Base-by-base conservation (phyloP, 1,284 basidiomycete genomes). In the Puccinia triticina region DNA sequence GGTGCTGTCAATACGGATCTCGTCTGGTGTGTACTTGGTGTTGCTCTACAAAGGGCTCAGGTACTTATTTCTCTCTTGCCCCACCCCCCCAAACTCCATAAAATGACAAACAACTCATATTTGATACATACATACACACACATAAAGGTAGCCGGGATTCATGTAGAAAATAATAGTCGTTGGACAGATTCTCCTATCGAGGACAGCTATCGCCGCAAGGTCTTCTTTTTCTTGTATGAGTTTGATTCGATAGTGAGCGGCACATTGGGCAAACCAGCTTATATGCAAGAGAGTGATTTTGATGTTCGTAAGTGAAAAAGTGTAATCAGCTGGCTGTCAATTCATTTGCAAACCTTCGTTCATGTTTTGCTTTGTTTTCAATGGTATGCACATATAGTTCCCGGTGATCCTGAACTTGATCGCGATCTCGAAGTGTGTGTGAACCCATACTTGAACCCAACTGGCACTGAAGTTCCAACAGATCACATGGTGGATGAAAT, bases 221-320 rank as follows among this genome's bases (percentile, higher is more conserved):
- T 37, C 10, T 80, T 80, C 43, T 80, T 72, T 40, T 1, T 26
- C 23, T 50, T 80, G 12, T 71, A 80, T 61, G 48, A 72, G 29
- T 67, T 59, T 32, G 77, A 80, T 46, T 37, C 72, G n/a, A 0
- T 8, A 12, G 16, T 80, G 18, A 72, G 77, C 43, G 16, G 67
- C 8, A 29, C 53, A 34, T 72, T 80, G 37, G 77, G 77, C 14
- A 71, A 37, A 72, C 50, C 77, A 26, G 66, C 77, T 46, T 72
- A 40, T 34, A 71, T 80, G 67, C 50, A 71, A 73, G 77, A 80
- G 37, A 69, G 67, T 46, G 77, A 80, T 72, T 80, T 71, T 29
- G 77, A 80, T 80, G 40, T 80, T 26, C 64, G 77, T 80, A 66
- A 50, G 76, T 66, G 61, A 8, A 29, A 8, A 34, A 48, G 26